phyloP scores from a whole-genome alignment of 2,329 filamentous ascomycete genomes.

The Pezicula carpinea region DNA sequence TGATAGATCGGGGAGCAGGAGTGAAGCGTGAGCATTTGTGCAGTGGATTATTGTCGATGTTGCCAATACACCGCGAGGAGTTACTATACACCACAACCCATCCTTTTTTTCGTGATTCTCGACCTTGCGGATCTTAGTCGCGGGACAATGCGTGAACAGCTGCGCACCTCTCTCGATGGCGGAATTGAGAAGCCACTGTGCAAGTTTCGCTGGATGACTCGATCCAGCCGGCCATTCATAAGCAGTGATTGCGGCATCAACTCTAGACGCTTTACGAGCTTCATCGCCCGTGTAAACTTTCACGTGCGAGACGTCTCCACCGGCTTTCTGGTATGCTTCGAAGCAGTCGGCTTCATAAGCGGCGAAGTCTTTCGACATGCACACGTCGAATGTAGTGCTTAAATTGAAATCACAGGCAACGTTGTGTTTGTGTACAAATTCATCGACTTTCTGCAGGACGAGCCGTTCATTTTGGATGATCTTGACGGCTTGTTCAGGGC shows the following conservation, averaged over 20 bases:
- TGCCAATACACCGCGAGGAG: slow-evolving; percentile 28
- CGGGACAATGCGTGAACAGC: slow-evolving; percentile 40
- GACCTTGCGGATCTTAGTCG: slow-evolving; percentile 22
- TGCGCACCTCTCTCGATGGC: slow-evolving; percentile 33
- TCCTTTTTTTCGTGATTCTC: slow-evolving; percentile 9
- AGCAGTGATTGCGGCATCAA: slow-evolving; percentile 35
- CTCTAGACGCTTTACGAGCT: slow-evolving; percentile 32
- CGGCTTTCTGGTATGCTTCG: slow-evolving; percentile 34
- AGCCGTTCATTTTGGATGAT: slow-evolving; percentile 40
- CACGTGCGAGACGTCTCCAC: slow-evolving; percentile 39
- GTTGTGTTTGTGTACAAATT: slow-evolving; percentile 36
- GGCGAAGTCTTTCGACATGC: slow-evolving; percentile 42
- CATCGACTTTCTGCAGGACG: slow-evolving; percentile 34
- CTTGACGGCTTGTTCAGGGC: slow-evolving; percentile 38
- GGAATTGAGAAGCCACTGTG: slow-evolving; percentile 39
- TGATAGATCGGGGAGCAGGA: slow-evolving; percentile 31
- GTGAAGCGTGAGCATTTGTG: slow-evolving; percentile 36
- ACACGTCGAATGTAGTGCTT: slow-evolving; percentile 43
- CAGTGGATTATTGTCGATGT: slow-evolving; percentile 32
- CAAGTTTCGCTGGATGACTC: slow-evolving; percentile 43
- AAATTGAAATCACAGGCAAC: slow-evolving; percentile 42
- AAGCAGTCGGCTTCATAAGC: slow-evolving; percentile 37
- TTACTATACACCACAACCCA: slow-evolving; percentile 29
- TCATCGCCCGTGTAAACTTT: slow-evolving; percentile 35
- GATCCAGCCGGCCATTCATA: slow-evolving; percentile 48